A percentile compares a stretch with the other conserved stretches of the same genome.
Evolutionary conservation across 805 yeast genomes (phyloP).

Genomic region (Saccharomycopsis sp.): DNA sequence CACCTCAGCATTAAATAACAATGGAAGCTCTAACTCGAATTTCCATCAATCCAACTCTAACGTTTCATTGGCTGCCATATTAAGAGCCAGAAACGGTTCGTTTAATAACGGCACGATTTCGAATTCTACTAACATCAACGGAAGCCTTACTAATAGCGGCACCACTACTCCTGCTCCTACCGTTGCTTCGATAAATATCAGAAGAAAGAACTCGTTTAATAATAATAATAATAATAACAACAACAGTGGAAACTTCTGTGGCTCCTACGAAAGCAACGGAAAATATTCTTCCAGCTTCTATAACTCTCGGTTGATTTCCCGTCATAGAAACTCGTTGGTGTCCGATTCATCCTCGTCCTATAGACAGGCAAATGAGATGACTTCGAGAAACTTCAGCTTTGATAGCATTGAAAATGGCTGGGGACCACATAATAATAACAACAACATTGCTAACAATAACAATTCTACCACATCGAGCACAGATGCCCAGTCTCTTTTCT

Average conservation of each 20-base stretch:
- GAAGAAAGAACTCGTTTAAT: not conserved
- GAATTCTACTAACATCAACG: not conserved
- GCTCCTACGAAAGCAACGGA: not conserved
- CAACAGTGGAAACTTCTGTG: not conserved
- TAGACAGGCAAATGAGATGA: not conserved
- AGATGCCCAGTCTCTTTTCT: not conserved
- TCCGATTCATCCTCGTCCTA: not conserved
- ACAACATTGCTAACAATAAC: not conserved
- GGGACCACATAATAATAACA: not conserved
- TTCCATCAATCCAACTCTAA: slow-evolving; percentile 13
- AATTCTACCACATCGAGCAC: not conserved
- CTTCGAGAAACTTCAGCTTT: not conserved
- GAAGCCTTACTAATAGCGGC: not conserved
- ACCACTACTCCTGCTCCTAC: not conserved
- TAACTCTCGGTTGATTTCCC: not conserved
- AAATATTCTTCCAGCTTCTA: not conserved
- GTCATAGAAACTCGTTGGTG: not conserved
- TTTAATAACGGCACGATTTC: slow-evolving; percentile 2
- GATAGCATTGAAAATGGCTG: not conserved
- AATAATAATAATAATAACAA: not conserved
- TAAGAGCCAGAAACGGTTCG: slow-evolving; percentile 13
- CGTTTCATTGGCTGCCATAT: slow-evolving; percentile 14
- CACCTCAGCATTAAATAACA: not conserved
- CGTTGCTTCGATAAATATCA: not conserved
- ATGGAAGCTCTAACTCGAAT: not conserved